Evolutionary conservation across 768 basidiomycete species (phyloP).

Genomic region (Boletus eberwhitei): DNA sequence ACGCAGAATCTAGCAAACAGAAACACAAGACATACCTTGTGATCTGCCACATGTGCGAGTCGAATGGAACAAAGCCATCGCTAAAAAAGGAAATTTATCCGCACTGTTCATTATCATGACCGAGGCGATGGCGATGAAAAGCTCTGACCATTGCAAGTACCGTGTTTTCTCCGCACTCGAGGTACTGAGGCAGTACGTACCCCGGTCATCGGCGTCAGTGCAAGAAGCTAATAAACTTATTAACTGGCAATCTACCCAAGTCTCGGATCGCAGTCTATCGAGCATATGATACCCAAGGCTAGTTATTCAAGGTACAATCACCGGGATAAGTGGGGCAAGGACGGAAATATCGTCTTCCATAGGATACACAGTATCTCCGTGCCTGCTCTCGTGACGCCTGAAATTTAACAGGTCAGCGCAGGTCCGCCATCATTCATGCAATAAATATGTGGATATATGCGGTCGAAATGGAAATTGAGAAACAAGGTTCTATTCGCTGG

Average conservation of each 20-base stretch:
- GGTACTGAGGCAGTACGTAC: neutral
- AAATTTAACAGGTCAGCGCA: too few relatives aligned
- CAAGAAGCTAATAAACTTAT: neutral
- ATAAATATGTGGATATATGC: neutral
- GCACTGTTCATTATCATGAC: too few relatives aligned
- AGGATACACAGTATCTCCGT: neutral
- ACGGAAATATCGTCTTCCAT: too few relatives aligned
- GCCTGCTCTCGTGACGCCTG: neutral
- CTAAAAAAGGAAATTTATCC: slow-evolving; percentile 4
- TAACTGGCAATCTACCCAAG: too few relatives aligned
- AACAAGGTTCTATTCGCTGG: neutral
- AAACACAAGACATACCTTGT: slow-evolving; percentile 3
- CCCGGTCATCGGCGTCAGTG: neutral
- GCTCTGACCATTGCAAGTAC: too few relatives aligned
- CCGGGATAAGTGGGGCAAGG: too few relatives aligned
- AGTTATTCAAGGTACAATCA: too few relatives aligned
- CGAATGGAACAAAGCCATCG: slow-evolving; percentile 13
- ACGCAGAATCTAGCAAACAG: neutral
- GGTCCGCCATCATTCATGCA: neutral
- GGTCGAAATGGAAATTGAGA: neutral
- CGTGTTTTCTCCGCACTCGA: neutral
- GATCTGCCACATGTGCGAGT: too few relatives aligned
- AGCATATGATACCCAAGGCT: too few relatives aligned
- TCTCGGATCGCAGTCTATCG: too few relatives aligned
- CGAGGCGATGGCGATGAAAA: neutral